Evolutionary conservation across 352 stramenopile species (phyloP).

Genomic region (Pythium guiyangense): DNA sequence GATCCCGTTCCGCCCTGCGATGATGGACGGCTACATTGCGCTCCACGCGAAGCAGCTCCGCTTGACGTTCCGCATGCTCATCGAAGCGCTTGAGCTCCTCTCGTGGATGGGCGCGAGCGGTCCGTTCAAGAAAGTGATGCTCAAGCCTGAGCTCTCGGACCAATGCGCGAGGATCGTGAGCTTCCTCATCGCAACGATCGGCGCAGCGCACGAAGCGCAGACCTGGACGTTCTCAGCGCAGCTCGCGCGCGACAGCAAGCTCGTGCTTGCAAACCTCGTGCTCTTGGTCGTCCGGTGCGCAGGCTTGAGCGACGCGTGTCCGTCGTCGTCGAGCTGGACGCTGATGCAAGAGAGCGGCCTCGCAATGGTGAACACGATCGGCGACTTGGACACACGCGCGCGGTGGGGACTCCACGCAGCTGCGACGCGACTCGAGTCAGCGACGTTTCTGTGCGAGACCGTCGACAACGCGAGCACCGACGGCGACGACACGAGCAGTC

Average conservation of each 20-base stretch:
- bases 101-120: conserved; percentile 54
- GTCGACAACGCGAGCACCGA: conserved; percentile 21
- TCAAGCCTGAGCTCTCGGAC: conserved; percentile 55
- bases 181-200: conserved; percentile 50
- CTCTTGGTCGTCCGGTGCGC: conserved; percentile 57
- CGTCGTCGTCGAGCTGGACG: conserved; percentile 61
- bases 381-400: conserved; percentile 55
- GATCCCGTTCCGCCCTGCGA: conserved; percentile 52
- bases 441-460: conserved; percentile 32
- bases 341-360: conserved; percentile 43
- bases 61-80: conserved; percentile 49
- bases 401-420: conserved; percentile 53
- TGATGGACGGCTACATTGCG: conserved; percentile 58
- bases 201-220: conserved; percentile 31
- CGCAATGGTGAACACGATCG: conserved; percentile 45
- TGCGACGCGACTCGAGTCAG: conserved; percentile 55
- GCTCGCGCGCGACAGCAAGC: conserved; percentile 48
- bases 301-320: conserved; percentile 24
- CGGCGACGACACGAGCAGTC: conserved; percentile 7
- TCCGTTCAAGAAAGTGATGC: conserved; percentile 38
- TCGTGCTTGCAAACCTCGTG: conserved; percentile 55
- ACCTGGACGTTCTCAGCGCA: conserved; percentile 47
- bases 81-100: conserved; percentile 60
- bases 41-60: conserved; percentile 72
- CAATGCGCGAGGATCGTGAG: conserved; percentile 57